Conservation (phyloP, 2,329 filamentous ascomycete species). For the Penicillium sp. region DNA sequence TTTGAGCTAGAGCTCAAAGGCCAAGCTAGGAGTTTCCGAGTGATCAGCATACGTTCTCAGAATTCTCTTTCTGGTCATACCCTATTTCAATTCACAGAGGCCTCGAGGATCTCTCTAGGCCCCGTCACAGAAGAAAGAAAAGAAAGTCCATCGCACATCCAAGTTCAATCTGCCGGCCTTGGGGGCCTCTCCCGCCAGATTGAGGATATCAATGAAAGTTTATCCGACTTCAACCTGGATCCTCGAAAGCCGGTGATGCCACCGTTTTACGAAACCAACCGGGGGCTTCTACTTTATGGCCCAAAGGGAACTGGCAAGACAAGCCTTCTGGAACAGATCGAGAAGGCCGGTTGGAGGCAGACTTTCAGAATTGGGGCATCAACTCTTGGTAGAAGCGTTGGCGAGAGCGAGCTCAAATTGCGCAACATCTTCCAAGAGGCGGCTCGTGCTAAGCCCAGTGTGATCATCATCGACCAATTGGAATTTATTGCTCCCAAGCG, state of each 20-base stretch:
- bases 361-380: conserved; percentile 52
- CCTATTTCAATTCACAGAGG: conserved; percentile 36
- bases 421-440: conserved; percentile 68
- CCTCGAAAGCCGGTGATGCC: conserved; percentile 36
- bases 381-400: conserved; percentile 34
- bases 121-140: conserved; percentile 18
- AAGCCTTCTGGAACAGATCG: conserved; percentile 65
- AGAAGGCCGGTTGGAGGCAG: conserved; percentile 65
- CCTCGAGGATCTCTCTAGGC: conserved; percentile 35
- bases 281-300: conserved; percentile 72
- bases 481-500: conserved; percentile 63
- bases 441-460: conserved; percentile 64
- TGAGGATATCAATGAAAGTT: conserved; percentile 61
- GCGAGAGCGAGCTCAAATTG: conserved; percentile 53
- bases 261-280: conserved; percentile 43
- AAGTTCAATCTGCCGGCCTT: conserved; percentile 50
- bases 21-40: conserved; percentile 59
- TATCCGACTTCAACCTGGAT: conserved; percentile 53
- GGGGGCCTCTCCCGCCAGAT: conserved; percentile 66
- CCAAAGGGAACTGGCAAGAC: conserved; percentile 82
- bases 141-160: conserved; percentile 14
- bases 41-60: conserved; percentile 53
- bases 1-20: conserved; percentile 61
- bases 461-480: conserved; percentile 75
- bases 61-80: conserved; percentile 38